Conservation (phyloP, 1,139 yeast genomes). For the Lodderomyces margitis region DNA sequence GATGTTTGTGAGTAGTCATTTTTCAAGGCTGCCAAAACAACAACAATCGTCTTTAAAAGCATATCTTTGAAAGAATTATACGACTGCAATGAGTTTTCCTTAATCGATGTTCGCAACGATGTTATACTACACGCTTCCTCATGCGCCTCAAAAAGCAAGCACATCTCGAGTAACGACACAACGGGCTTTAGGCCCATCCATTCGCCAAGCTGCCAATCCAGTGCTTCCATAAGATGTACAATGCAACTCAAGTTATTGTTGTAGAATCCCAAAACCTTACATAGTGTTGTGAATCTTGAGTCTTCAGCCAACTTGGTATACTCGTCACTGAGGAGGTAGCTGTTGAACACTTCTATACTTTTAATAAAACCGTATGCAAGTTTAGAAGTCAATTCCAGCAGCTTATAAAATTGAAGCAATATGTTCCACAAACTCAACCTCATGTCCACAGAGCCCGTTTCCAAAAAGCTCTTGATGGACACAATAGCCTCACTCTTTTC, state of each 20-base stretch:
- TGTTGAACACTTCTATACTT: slow-evolving; percentile 34
- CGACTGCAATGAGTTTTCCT: slow-evolving; percentile 27
- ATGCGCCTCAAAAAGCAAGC: slow-evolving; percentile 46
- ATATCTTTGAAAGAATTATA: slow-evolving; percentile 51
- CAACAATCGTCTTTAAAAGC: slow-evolving; percentile 20
- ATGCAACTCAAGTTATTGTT: slow-evolving; percentile 28
- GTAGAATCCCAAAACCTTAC: slow-evolving; percentile 32
- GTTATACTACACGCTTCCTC: slow-evolving; percentile 50
- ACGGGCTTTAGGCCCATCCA: slow-evolving; percentile 8
- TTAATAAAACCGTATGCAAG: slow-evolving; percentile 54
- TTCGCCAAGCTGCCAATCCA: slow-evolving; percentile 23
- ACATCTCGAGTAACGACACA: slow-evolving; percentile 31
- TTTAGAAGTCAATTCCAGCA: slow-evolving; percentile 21
- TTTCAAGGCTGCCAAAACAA: slow-evolving; percentile 10
- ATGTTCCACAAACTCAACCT: slow-evolving; percentile 75
- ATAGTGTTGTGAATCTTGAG: slow-evolving; percentile 21
- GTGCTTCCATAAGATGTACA: slow-evolving; percentile 19
- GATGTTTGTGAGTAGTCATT: background rate
- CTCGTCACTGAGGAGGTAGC: slow-evolving; percentile 16
- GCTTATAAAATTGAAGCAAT: slow-evolving; percentile 59
- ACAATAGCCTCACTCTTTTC: slow-evolving; percentile 23
- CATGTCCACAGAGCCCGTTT: slow-evolving; percentile 62
- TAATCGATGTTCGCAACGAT: slow-evolving; percentile 29
- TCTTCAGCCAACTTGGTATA: slow-evolving; percentile 13
- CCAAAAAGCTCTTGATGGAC: slow-evolving; percentile 60